Evolutionary conservation across 306 rosid genomes (phyloP).

Genomic region (Cucurbita pepo): DNA sequence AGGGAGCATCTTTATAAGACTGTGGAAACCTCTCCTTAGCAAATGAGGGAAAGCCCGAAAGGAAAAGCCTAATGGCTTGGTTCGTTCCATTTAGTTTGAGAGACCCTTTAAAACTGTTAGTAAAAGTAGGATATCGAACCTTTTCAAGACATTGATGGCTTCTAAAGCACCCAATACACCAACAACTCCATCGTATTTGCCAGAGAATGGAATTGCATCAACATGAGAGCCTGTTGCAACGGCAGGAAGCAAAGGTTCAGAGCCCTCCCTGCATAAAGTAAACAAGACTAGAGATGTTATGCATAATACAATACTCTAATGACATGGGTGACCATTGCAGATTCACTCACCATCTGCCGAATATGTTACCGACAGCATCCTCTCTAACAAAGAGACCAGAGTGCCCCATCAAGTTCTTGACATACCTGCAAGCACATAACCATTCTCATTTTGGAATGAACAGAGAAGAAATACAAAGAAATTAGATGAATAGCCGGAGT

Average conservation of each 20-base stretch:
- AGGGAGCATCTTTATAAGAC: too few relatives aligned
- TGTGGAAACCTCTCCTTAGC: too few relatives aligned
- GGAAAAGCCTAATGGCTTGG: too few relatives aligned
- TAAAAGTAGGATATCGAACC: conserved; percentile 27
- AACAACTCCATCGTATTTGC: conserved; percentile 91
- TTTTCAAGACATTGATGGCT: conserved; percentile 71
- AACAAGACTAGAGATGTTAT: background rate
- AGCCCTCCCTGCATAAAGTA: conserved; percentile 50
- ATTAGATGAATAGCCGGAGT: background rate
- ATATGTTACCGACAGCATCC: conserved; percentile 91
- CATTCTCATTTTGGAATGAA: background rate
- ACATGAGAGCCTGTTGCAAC: conserved; percentile 91
- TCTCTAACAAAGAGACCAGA: conserved; percentile 86
- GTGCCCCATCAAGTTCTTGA: conserved; percentile 58
- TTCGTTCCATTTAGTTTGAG: too few relatives aligned
- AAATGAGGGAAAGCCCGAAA: too few relatives aligned
- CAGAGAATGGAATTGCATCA: conserved; percentile 94
- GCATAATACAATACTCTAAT: background rate
- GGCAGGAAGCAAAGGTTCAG: conserved; percentile 58
- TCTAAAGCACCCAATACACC: conserved; percentile 98
- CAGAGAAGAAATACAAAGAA: background rate
- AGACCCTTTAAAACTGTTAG: background rate
- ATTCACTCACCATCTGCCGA: conserved; percentile 69
- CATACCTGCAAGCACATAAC: conserved; percentile 35
- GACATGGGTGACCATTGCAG: background rate